Conservation (phyloP, 257 asterid genomes). For the Jacaranda copaia region DNA sequence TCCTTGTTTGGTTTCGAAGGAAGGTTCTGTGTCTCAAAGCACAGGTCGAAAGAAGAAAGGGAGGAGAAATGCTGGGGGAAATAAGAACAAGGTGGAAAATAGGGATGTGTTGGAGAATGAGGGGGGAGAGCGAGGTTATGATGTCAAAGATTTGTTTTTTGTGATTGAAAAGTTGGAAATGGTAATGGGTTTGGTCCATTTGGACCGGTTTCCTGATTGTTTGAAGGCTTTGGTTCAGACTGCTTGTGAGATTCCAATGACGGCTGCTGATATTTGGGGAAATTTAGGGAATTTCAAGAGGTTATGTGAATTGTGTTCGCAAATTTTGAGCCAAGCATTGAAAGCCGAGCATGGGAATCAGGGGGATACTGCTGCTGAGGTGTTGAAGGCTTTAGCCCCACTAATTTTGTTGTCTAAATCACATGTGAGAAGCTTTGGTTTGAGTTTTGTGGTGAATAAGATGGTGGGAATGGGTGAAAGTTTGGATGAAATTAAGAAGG, state of each 20-base stretch:
- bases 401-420: constrained; percentile 63
- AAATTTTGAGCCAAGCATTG: constrained; percentile 63
- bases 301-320: constrained; percentile 62
- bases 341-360: constrained; percentile 80
- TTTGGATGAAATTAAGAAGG: constrained; percentile 59
- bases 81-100: constrained; percentile 46
- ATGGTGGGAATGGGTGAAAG: constrained; percentile 63
- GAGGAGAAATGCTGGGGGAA: constrained; percentile 43
- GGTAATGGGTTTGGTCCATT: constrained; percentile 77
- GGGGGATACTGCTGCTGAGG: constrained; percentile 72
- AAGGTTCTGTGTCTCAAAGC: constrained; percentile 41
- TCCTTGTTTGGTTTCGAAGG: constrained; percentile 39
- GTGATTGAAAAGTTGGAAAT: constrained; percentile 70
- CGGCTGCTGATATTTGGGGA: constrained; percentile 63
- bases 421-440: constrained; percentile 62
- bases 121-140: constrained; percentile 52
- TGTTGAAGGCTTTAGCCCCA: constrained; percentile 72
- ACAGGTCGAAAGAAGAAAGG: constrained; percentile 56
- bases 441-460: constrained; percentile 68
- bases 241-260: constrained; percentile 67
- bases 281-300: constrained; percentile 57
- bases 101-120: constrained; percentile 45
- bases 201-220: constrained; percentile 90
- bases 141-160: constrained; percentile 59
- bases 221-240: constrained; percentile 83